These are phyloP conservation scores for Crepidotus variabilis DNA, from an alignment of 768 basidiomycete genomes.

Conservation along the genomic window DNA sequence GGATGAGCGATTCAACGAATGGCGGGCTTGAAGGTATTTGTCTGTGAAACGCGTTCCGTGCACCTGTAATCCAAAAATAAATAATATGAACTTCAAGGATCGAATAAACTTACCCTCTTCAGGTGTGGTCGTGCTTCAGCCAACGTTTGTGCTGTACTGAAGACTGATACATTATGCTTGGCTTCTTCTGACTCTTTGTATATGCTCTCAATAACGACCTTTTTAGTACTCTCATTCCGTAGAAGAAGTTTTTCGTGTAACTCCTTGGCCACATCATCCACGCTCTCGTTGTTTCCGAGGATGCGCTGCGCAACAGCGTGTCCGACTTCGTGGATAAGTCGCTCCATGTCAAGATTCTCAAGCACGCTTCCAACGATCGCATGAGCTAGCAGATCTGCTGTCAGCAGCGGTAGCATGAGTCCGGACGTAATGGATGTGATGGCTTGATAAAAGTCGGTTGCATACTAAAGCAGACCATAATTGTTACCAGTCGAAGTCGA, in stretches of 20 bases:
- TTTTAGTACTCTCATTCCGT: slow-evolving; percentile 95
- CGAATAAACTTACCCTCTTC: slow-evolving; percentile 57
- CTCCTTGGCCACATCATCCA: slow-evolving; percentile 94
- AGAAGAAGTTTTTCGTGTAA: slow-evolving; percentile 88
- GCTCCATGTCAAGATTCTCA: slow-evolving; percentile 98
- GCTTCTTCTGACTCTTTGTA: slow-evolving; percentile 91
- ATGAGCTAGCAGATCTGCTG: slow-evolving; percentile 89
- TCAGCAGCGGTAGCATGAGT: slow-evolving; percentile 93
- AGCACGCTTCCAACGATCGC: slow-evolving; percentile 96
- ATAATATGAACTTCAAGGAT: slow-evolving; percentile 4
- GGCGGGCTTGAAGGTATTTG: slow-evolving; percentile 82
- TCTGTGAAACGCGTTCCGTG: slow-evolving; percentile 96
- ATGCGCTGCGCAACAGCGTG: slow-evolving; percentile 90
- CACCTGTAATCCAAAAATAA: slow-evolving; percentile 47
- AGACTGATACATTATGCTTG: slow-evolving; percentile 84
- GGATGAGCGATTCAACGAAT: slow-evolving; percentile 49
- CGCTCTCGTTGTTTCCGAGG: slow-evolving; percentile 89
- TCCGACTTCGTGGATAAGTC: slow-evolving; percentile 91
- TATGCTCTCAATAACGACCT: slow-evolving; percentile 93
- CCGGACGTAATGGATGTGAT: slow-evolving; percentile 92
- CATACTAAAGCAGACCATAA: slow-evolving; percentile 47
- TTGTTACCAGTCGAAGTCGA: neutral
- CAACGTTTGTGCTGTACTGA: slow-evolving; percentile 68
- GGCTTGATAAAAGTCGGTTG: slow-evolving; percentile 93
- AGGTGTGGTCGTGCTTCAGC: slow-evolving; percentile 72